Conservation (phyloP, 2,329 filamentous ascomycete genomes). For the Xylariaceae sp. region DNA sequence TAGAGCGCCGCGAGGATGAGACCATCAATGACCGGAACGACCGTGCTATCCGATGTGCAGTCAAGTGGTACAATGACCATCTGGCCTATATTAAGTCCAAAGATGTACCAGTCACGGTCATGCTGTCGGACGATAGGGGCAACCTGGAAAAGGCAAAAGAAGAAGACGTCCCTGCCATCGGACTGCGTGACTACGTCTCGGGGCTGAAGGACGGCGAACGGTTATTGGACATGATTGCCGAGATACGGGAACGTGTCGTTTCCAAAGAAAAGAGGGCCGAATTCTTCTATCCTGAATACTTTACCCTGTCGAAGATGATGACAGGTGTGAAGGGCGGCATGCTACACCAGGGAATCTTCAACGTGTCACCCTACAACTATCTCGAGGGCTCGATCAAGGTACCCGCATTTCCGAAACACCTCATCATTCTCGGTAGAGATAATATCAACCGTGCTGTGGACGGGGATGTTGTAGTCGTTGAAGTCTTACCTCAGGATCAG, state of each 20-base stretch:
- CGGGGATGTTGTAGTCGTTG: slow-evolving; percentile 87
- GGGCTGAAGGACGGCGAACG: slow-evolving; percentile 77
- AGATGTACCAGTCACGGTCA: slow-evolving; percentile 70
- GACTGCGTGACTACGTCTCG: slow-evolving; percentile 71
- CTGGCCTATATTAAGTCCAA: slow-evolving; percentile 58
- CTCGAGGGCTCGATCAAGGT: slow-evolving; percentile 89
- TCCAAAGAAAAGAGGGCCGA: slow-evolving; percentile 58
- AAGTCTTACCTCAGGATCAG: slow-evolving; percentile 87
- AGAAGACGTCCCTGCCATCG: slow-evolving; percentile 65
- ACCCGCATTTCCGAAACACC: slow-evolving; percentile 79
- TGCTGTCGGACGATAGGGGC: slow-evolving; percentile 89
- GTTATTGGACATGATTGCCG: slow-evolving; percentile 88
- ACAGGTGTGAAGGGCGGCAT: slow-evolving; percentile 85
- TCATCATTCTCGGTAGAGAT: slow-evolving; percentile 84
- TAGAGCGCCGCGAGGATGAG: slow-evolving; percentile 68
- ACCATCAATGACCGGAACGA: slow-evolving; percentile 96
- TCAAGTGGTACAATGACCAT: slow-evolving; percentile 86
- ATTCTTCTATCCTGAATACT: slow-evolving; percentile 84
- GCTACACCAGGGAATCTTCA: slow-evolving; percentile 91
- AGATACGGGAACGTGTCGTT: slow-evolving; percentile 63
- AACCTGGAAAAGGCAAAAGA: slow-evolving; percentile 76
- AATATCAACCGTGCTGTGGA: slow-evolving; percentile 94
- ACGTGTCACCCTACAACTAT: slow-evolving; percentile 96
- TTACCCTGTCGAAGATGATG: slow-evolving; percentile 84
- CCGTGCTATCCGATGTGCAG: slow-evolving; percentile 77